These are phyloP conservation scores for Emmonsia crescens DNA, from an alignment of 2,329 filamentous ascomycete species.

Conservation along the genomic window DNA sequence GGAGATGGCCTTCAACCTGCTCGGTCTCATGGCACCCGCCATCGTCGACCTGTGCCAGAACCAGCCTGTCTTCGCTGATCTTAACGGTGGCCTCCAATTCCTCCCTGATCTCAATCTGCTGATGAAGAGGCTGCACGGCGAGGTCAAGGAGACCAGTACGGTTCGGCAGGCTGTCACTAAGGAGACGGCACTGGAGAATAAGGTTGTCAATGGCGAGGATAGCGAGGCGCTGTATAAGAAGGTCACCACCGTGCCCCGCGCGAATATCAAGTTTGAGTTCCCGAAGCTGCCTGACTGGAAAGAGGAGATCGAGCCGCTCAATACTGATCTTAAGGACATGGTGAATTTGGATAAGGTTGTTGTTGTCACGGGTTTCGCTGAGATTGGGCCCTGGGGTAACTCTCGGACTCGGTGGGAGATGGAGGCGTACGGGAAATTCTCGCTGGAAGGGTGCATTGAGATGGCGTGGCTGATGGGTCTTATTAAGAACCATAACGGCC, in stretches of 20 bases:
- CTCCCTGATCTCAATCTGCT: slow-evolving; percentile 88
- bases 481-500: slow-evolving; percentile 96
- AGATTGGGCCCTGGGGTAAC: slow-evolving; percentile 97
- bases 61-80: slow-evolving; percentile 91
- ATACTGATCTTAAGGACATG: slow-evolving; percentile 86
- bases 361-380: slow-evolving; percentile 91
- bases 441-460: slow-evolving; percentile 92
- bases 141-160: slow-evolving; percentile 90
- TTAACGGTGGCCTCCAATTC: slow-evolving; percentile 96
- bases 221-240: slow-evolving; percentile 92
- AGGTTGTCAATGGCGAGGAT: slow-evolving; percentile 87
- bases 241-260: slow-evolving; percentile 82
- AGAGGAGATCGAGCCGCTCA: slow-evolving; percentile 76
- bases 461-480: slow-evolving; percentile 99
- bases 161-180: slow-evolving; percentile 88
- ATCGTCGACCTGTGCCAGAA: slow-evolving; percentile 93
- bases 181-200: slow-evolving; percentile 93
- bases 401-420: slow-evolving; percentile 98
- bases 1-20: slow-evolving; percentile 98
- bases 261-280: slow-evolving; percentile 98
- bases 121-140: slow-evolving; percentile 87
- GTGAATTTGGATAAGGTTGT: slow-evolving; percentile 97
- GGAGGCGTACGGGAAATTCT: slow-evolving; percentile 95
- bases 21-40: slow-evolving; percentile 87
- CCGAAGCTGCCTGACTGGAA: slow-evolving; percentile 86